Evolutionary conservation across 78 protist genomes (phyloP).

Genomic region (Dictyostelium capitatum): DNA sequence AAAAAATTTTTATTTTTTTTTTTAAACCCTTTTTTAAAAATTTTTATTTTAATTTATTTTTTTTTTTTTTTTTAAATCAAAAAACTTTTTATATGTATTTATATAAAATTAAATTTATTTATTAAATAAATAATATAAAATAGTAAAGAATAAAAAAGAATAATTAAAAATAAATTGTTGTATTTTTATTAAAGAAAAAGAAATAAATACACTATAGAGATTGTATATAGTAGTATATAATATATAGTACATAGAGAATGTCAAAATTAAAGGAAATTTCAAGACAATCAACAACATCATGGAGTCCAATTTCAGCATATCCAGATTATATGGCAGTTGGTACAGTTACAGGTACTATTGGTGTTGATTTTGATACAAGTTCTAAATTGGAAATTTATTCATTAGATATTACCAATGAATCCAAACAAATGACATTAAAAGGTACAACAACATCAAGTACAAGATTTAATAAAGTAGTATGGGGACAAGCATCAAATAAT

Average conservation of each 20-base stretch:
- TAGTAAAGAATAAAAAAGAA: too few relatives aligned
- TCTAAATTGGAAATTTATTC: conserved; percentile 70
- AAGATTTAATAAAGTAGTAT: conserved; percentile 75
- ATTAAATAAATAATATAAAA: too few relatives aligned
- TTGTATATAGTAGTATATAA: too few relatives aligned
- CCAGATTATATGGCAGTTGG: conserved; percentile 75
- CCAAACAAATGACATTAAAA: conserved; percentile 43
- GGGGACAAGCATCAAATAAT: conserved; percentile 45
- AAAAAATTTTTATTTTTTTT: too few relatives aligned
- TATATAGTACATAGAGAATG: conserved; percentile 7
- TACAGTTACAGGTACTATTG: conserved; percentile 80
- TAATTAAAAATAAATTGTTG: too few relatives aligned
- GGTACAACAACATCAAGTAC: conserved; percentile 31
- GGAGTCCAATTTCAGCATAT: conserved; percentile 52
- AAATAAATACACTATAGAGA: too few relatives aligned
- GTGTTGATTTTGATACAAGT: conserved; percentile 78
- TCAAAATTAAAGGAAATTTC: conserved; percentile 76
- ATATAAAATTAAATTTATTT: too few relatives aligned
- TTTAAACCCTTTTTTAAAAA: too few relatives aligned
- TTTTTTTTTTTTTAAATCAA: too few relatives aligned
- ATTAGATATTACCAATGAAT: conserved; percentile 56
- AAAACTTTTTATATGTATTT: too few relatives aligned
- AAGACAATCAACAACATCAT: conserved; percentile 61
- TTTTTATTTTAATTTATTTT: too few relatives aligned
- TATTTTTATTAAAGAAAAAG: too few relatives aligned